These are phyloP conservation scores for Pseudogymnoascus sp. DNA, from an alignment of 2,329 filamentous ascomycete genomes.

Conservation along the genomic window DNA sequence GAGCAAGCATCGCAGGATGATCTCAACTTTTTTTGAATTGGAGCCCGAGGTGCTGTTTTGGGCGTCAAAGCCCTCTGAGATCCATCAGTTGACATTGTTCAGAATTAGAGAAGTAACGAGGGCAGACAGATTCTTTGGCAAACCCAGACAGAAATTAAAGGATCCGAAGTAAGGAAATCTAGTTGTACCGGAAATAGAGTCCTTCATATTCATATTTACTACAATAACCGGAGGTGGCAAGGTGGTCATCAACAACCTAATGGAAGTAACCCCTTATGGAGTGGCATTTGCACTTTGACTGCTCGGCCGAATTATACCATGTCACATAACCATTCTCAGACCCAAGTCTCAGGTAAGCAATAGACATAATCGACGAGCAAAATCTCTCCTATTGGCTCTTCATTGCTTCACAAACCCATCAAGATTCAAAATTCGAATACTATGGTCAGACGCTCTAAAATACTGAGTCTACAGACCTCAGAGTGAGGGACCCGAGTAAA, in stretches of 20 bases:
- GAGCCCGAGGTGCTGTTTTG: background rate
- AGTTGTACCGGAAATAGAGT: background rate
- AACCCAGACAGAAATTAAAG: background rate
- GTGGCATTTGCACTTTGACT: background rate
- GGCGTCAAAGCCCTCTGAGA: background rate
- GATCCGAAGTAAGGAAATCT: background rate
- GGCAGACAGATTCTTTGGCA: background rate
- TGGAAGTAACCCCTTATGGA: background rate
- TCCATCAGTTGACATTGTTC: constrained; percentile 1
- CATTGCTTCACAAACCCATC: background rate
- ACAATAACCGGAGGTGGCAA: background rate
- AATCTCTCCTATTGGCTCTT: background rate
- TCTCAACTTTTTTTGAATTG: background rate
- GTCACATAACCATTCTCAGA: background rate
- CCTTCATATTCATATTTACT: background rate
- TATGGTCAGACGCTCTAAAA: background rate
- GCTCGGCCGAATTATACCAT: background rate
- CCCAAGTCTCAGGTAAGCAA: background rate
- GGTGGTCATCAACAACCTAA: background rate
- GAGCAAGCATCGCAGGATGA: background rate
- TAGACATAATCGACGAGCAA: background rate
- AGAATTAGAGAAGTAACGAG: background rate
- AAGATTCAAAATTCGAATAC: background rate
- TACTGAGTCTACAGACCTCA: background rate
- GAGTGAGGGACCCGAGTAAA: background rate